Percentiles rank a stretch among this genome's conserved stretches.
These are phyloP conservation scores for Komagataella mondaviorum DNA, from an alignment of 805 yeast species.

Conservation along the genomic window DNA sequence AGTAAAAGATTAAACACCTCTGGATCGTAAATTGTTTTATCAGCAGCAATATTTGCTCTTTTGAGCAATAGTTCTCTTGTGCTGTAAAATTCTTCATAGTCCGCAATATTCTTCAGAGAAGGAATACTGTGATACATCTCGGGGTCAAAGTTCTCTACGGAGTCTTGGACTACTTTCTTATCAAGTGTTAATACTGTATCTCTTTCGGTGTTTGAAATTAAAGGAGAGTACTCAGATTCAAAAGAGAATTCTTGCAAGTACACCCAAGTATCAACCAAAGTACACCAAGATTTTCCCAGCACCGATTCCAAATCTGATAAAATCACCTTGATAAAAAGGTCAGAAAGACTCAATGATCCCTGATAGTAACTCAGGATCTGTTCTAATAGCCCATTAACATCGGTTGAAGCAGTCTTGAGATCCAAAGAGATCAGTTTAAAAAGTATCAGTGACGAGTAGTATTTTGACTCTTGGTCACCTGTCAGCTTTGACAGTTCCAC, in stretches of 20 bases:
- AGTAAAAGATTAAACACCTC: slow-evolving; percentile 52
- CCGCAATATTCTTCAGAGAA: not conserved
- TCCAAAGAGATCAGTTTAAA: slow-evolving; percentile 35
- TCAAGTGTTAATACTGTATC: not conserved
- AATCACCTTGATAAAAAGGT: slow-evolving; percentile 43
- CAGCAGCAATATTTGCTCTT: slow-evolving; percentile 2
- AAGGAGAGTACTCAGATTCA: not conserved
- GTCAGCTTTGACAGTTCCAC: slow-evolving; percentile 20
- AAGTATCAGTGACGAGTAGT: slow-evolving; percentile 29
- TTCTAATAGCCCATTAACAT: slow-evolving; percentile 33
- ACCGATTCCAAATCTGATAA: slow-evolving; percentile 42
- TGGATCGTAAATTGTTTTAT: slow-evolving; percentile 36
- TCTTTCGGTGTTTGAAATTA: not conserved
- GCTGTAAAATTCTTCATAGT: not conserved
- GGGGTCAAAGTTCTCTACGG: not conserved
- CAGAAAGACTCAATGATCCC: slow-evolving; percentile 54
- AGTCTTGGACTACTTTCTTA: not conserved
- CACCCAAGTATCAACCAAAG: not conserved
- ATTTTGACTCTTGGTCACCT: slow-evolving; percentile 7
- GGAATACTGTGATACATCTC: not conserved
- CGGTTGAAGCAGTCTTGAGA: slow-evolving; percentile 28
- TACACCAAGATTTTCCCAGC: not conserved
- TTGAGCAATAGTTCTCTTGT: not conserved
- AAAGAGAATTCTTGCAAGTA: not conserved
- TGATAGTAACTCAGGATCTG: slow-evolving; percentile 37